A percentile compares a stretch with the other conserved stretches of the same genome.
These are phyloP conservation scores for Dichomitus squalens DNA, from an alignment of 1,284 basidiomycete genomes.

Conservation along the genomic window DNA sequence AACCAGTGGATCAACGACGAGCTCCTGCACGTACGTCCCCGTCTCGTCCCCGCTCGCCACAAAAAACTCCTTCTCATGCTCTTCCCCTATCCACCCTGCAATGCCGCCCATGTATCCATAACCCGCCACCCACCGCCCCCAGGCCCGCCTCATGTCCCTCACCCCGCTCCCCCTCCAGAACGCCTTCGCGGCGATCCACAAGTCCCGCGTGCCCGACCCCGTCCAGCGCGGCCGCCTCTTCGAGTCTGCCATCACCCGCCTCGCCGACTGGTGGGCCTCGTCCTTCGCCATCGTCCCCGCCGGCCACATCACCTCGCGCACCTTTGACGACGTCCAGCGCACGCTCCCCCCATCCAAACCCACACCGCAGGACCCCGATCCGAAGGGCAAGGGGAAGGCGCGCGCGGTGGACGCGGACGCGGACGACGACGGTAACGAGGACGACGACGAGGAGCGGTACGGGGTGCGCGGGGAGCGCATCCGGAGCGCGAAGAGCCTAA, in stretches of 20 bases:
- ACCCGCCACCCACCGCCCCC: slow-evolving; percentile 16
- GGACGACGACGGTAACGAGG: slow-evolving; percentile 43
- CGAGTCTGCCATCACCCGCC: slow-evolving; percentile 72
- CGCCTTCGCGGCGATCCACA: slow-evolving; percentile 78
- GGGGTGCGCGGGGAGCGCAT: slow-evolving; percentile 64
- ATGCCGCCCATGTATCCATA: too few relatives aligned
- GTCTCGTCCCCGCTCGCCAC: slow-evolving; percentile 12
- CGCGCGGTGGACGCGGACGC: slow-evolving; percentile 22
- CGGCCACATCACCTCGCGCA: slow-evolving; percentile 73
- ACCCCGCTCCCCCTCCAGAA: slow-evolving; percentile 81
- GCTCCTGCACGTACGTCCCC: slow-evolving; percentile 72
- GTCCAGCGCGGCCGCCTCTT: slow-evolving; percentile 84
- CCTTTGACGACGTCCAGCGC: slow-evolving; percentile 71
- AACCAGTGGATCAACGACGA: slow-evolving; percentile 88
- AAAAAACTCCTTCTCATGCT: not conserved
- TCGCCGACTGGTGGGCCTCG: slow-evolving; percentile 84
- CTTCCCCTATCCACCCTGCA: not conserved
- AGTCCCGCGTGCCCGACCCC: slow-evolving; percentile 80
- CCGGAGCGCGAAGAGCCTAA: slow-evolving; percentile 79
- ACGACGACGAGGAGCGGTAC: slow-evolving; percentile 35
- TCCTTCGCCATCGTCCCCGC: slow-evolving; percentile 62
- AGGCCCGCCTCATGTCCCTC: slow-evolving; percentile 87
- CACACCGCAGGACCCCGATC: slow-evolving; percentile 33
- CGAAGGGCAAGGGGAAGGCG: slow-evolving; percentile 33
- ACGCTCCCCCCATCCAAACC: slow-evolving; percentile 39